Conservation (phyloP, 2,329 filamentous ascomycete species). For the Penicillium sp. region DNA sequence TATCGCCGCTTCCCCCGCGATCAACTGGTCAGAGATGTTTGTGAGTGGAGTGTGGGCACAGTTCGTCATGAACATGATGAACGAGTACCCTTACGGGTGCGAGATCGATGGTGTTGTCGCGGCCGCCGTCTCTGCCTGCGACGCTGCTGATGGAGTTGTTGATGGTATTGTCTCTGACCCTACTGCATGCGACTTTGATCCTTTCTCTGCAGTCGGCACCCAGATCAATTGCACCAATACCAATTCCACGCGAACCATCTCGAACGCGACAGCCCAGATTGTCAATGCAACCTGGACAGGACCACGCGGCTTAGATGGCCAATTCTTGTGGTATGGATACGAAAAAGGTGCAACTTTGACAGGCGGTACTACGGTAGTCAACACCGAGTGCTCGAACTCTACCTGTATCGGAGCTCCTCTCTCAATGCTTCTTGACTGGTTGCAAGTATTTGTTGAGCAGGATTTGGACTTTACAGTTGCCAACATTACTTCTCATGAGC, state of each 20-base stretch:
- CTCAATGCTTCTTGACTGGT: background rate
- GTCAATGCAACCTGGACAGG: background rate
- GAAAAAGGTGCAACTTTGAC: background rate
- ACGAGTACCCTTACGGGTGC: background rate
- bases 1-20: slow-evolving; percentile 48
- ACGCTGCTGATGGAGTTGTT: background rate
- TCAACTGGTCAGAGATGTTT: background rate
- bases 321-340: background rate
- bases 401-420: background rate
- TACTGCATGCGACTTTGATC: background rate
- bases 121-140: background rate
- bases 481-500: background rate
- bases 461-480: background rate
- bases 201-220: background rate
- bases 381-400: background rate
- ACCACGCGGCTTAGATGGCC: background rate
- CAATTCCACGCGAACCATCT: background rate
- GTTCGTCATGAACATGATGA: slow-evolving; percentile 41
- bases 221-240: background rate
- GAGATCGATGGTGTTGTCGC: background rate
- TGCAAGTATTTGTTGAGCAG: background rate
- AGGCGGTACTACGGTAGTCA: background rate
- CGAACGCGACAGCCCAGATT: background rate
- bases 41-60: background rate
- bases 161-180: background rate